Percentiles rank a stretch among this genome's conserved stretches.
Conservation (phyloP, 768 basidiomycete species). For the Collybiopsis confluens region DNA sequence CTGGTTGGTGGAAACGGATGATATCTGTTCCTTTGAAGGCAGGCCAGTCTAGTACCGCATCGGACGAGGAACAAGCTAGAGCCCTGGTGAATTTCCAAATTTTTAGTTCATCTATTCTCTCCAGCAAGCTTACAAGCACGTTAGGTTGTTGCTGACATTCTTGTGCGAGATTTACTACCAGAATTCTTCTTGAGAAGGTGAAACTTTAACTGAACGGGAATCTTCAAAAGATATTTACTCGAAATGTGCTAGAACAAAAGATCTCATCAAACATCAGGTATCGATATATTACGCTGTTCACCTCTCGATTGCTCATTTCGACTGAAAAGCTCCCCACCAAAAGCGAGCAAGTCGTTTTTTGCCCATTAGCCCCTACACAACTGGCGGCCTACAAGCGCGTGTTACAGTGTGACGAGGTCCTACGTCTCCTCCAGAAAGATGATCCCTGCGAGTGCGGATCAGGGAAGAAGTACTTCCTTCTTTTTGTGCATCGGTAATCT, state of each 20-base stretch:
- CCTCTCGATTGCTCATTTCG: neutral
- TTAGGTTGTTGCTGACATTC: slow-evolving; percentile 53
- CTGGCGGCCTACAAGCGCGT: slow-evolving; percentile 70
- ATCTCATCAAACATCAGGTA: slow-evolving; percentile 69
- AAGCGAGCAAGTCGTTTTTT: slow-evolving; percentile 89
- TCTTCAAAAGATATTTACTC: neutral
- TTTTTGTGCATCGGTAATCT: neutral
- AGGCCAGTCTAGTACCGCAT: slow-evolving; percentile 66
- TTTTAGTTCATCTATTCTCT: neutral
- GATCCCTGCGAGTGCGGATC: slow-evolving; percentile 73
- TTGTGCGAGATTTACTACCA: slow-evolving; percentile 71
- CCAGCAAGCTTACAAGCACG: neutral
- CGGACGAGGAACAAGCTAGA: slow-evolving; percentile 54
- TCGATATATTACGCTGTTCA: neutral
- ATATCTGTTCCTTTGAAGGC: slow-evolving; percentile 62
- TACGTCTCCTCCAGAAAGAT: slow-evolving; percentile 69
- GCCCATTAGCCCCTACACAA: slow-evolving; percentile 75
- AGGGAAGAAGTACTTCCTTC: slow-evolving; percentile 40
- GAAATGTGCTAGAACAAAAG: slow-evolving; percentile 53
- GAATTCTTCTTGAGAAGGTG: slow-evolving; percentile 80
- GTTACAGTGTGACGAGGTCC: slow-evolving; percentile 58
- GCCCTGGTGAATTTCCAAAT: slow-evolving; percentile 37
- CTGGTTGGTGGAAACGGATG: slow-evolving; percentile 71
- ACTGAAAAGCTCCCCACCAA: slow-evolving; percentile 75
- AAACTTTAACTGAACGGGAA: neutral